Base-by-base conservation (phyloP, 768 basidiomycete genomes). In the Boletus tylopilopsis region DNA sequence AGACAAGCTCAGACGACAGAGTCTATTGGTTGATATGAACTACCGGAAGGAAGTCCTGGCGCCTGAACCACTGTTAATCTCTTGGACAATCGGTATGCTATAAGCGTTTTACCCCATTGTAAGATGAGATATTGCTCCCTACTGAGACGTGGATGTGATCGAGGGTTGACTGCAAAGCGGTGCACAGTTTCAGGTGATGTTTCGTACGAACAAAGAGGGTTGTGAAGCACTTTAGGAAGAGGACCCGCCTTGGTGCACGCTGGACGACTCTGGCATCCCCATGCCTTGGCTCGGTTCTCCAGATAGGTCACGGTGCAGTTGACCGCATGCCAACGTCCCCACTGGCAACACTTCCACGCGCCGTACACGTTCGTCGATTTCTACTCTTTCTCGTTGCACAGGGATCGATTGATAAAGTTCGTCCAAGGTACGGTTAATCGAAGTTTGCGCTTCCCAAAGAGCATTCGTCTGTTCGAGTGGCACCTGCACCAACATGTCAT, bases 401-500 rank as follows among this genome's bases (percentile, higher is more conserved):
- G 73, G 66, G 9, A 76, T 73, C 19, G 71, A 63, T 19, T 72
- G 71, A 19, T 76, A 75, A 41, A 91, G 66, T 21, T 81, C 77
- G 48, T 84, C 78, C 29, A 91, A 66, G 40, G 80, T 68, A 24
- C 75, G 74, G 46, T 81, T 80, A 4, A 84, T 76, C 1, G 75
- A 70, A 1, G 66, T 57, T 65, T 93, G 89, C 3, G 76, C 79
- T 44, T 83, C 73, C 63, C 78, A 71, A 24, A 93, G 63, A 7
- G 74, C 77, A n/a, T 73, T 70, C 5, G 83, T 71, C 53, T 82
- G 78, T 9, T 78, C 76, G 38, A 80, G 72, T 30, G 91, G 74
- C 8, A n/a, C 66, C 73, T 22, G 76, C 70, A 7, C 27, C 42
- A 91, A 62, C 18, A 84, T 70, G 4, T 72, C 72, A 9, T 75